A percentile compares a stretch with the other conserved stretches of the same genome.
Conservation (phyloP, 139 green algal species). For the Haematococcus sp. region DNA sequence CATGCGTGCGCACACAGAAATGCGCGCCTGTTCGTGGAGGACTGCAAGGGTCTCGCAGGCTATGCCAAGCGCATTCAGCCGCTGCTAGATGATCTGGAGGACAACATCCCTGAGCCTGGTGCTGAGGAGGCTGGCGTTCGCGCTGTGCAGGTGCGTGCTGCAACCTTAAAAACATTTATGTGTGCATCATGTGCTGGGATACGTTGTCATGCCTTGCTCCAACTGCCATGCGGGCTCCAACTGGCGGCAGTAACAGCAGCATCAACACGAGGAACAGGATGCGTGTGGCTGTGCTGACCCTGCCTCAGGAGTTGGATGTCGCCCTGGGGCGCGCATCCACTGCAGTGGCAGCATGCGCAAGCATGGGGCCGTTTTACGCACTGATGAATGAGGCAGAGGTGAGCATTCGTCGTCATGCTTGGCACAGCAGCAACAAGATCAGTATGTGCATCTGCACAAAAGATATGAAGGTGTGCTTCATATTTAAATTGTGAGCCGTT, state of each 20-base stretch:
- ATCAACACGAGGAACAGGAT: too few relatives aligned
- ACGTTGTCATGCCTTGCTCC: too few relatives aligned
- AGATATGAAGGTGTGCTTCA: too few relatives aligned
- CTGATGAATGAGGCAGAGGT: constrained; percentile 17
- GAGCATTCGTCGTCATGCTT: too few relatives aligned
- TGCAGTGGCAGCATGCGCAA: background rate
- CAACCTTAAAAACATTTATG: background rate
- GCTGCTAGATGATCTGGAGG: constrained; percentile 11
- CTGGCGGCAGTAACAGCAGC: too few relatives aligned
- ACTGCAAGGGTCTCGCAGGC: constrained; percentile 1
- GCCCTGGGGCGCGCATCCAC: background rate
- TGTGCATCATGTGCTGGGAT: too few relatives aligned
- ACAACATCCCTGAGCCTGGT: background rate
- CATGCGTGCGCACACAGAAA: background rate
- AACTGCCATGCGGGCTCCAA: too few relatives aligned
- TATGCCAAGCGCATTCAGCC: background rate
- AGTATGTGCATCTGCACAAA: too few relatives aligned
- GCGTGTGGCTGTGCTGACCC: background rate
- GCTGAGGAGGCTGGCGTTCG: background rate
- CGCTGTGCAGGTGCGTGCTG: constrained; percentile 11
- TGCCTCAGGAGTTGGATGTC: background rate
- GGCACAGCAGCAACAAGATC: too few relatives aligned
- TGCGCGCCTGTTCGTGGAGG: background rate
- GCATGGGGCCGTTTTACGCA: constrained; percentile 3
- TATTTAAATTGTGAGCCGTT: too few relatives aligned